Evolutionary conservation across 805 yeast genomes (phyloP).

Genomic region (Saccharomycopsis javanensis): DNA sequence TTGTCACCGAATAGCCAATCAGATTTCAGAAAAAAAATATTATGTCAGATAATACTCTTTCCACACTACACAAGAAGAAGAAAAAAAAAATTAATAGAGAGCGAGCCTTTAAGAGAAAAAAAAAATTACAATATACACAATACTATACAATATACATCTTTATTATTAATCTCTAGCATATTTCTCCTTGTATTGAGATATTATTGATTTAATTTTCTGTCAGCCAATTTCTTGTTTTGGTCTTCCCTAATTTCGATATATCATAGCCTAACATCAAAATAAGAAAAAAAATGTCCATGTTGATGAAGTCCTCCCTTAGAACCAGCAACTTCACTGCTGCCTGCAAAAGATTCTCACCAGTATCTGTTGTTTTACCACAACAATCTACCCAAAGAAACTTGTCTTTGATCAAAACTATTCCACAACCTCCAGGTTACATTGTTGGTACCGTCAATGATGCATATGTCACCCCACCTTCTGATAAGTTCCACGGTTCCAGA

Average conservation of each 20-base stretch:
- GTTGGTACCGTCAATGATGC: conserved; percentile 95
- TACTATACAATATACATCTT: too few relatives aligned
- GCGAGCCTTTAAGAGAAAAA: too few relatives aligned
- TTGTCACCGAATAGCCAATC: conserved; percentile 1
- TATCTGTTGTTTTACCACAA: conserved; percentile 1
- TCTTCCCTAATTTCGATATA: neutral
- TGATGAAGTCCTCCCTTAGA: neutral
- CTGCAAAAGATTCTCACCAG: conserved; percentile 5
- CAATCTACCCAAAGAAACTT: conserved; percentile 29
- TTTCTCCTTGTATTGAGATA: too few relatives aligned
- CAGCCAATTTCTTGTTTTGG: too few relatives aligned
- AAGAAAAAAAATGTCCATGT: neutral
- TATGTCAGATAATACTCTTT: neutral
- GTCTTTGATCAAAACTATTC: conserved; percentile 47
- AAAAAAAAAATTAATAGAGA: neutral
- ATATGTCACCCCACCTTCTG: conserved; percentile 51
- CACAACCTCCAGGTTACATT: conserved; percentile 84
- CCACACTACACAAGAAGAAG: neutral
- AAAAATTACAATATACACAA: too few relatives aligned
- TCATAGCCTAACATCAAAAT: neutral
- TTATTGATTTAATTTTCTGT: too few relatives aligned
- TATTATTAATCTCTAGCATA: too few relatives aligned
- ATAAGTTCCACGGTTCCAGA: conserved; percentile 66
- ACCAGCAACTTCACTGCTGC: neutral
- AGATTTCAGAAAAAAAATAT: neutral